Evolutionary conservation across 225 moss, liverwort and hornwort genomes (phyloP), one percentile per base, ranked within the genome.

Genomic region (Climacium dendroides): DNA sequence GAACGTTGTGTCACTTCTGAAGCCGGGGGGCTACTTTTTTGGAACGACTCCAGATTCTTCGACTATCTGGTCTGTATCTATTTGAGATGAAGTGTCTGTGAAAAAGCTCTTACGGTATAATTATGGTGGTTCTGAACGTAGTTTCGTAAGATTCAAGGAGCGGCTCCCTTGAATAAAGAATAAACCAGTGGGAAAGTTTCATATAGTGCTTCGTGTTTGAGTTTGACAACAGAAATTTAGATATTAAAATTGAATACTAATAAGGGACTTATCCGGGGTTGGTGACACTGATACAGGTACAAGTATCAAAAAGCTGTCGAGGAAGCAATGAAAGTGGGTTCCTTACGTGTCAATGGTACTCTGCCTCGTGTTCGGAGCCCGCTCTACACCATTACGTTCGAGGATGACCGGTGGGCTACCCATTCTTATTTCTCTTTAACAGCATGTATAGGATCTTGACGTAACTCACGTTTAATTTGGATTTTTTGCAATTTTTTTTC

Each of bases 301-400:
- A 98, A 98, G 89, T 98, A 98, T 76, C 97, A 98, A 86, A 98
- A 98, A 90, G 98, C 98, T 85, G 96, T 98, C 55, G 95, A 96
- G 89, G 97, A 95, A 57, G 97, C 97, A 69, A 94, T 95, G 93
- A 97, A 95, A 93, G 92, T 94, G 52, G 97, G 98, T n/a, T 94
- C 95, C 53, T 83, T 97, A 61, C 94, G 96, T 90, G 89, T 94
- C 35, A 95, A 97, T 92, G 98, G 96, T n/a, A 91, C 95, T 60
- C 86, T 97, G 64, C 97, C 98, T 85, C 89, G 93, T 78, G 95
- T 98, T 78, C 92, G 95, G 57, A 95, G 94, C 78, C 91, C 95
- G 13, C 90, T 95, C 10, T 98, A 97, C 80, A 96, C 93, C 78
- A 96, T 98, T 67, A 97, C 93, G n/a, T 98, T 98, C 66, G 95